Percentiles rank a stretch among this genome's conserved stretches.
Evolutionary conservation across 2,329 filamentous ascomycete genomes (phyloP).

Genomic region (Bipolaris oryzae): DNA sequence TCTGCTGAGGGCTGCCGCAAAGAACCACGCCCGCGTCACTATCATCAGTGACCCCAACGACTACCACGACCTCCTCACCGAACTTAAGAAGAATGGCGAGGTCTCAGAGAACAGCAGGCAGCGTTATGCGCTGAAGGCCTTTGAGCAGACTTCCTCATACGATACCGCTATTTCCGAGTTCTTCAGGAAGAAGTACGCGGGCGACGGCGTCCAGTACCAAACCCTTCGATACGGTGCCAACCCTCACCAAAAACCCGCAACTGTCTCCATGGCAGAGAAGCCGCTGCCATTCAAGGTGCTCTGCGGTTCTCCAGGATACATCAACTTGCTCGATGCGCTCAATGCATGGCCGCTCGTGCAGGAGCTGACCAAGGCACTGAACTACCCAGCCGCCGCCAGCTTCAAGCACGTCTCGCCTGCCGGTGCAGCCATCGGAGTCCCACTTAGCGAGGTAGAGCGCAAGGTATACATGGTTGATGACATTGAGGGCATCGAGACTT

Average conservation of each 20-base stretch:
- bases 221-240: slow-evolving; percentile 94
- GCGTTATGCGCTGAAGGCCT: slow-evolving; percentile 92
- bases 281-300: slow-evolving; percentile 94
- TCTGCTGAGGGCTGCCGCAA: slow-evolving; percentile 91
- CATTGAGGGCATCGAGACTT: slow-evolving; percentile 85
- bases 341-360: slow-evolving; percentile 98
- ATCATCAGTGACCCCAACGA: slow-evolving; percentile 94
- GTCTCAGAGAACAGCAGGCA: slow-evolving; percentile 85
- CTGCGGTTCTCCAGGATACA: slow-evolving; percentile 87
- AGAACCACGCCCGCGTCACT: slow-evolving; percentile 95
- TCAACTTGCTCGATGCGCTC: slow-evolving; percentile 94
- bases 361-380: slow-evolving; percentile 88
- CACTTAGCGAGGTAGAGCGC: slow-evolving; percentile 83
- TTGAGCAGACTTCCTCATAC: slow-evolving; percentile 97
- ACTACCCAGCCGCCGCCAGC: slow-evolving; percentile 88
- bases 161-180: slow-evolving; percentile 93
- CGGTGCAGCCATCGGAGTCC: slow-evolving; percentile 90
- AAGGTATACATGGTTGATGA: slow-evolving; percentile 99
- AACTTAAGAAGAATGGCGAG: slow-evolving; percentile 84
- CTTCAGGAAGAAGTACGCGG: slow-evolving; percentile 96
- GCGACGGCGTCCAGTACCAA: slow-evolving; percentile 80
- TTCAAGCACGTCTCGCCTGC: slow-evolving; percentile 98
- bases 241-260: slow-evolving; percentile 96
- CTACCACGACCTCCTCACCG: slow-evolving; percentile 91
- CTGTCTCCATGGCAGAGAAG: slow-evolving; percentile 75